Evolutionary conservation across 2,329 filamentous ascomycete genomes (phyloP).

Genomic region (Gaeumannomyces sp.): DNA sequence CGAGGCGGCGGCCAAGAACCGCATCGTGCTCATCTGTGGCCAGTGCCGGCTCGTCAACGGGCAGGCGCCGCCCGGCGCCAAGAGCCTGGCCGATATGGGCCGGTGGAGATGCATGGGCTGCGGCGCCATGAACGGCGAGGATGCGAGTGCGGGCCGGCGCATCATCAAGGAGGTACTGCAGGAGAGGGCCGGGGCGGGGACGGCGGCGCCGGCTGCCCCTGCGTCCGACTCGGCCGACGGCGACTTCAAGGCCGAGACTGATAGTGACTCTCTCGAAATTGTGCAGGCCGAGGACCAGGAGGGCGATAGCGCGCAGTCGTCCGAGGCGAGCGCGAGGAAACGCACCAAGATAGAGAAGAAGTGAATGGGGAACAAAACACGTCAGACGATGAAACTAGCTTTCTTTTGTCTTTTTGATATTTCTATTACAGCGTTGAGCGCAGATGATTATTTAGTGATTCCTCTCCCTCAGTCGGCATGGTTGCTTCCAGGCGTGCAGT

Average conservation of each 20-base stretch:
- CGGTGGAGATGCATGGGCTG: constrained; percentile 88
- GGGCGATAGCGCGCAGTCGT: constrained; percentile 2
- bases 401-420: background rate
- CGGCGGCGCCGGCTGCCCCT: constrained; percentile 11
- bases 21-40: constrained; percentile 78
- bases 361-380: background rate
- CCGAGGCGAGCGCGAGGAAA: constrained; percentile 5
- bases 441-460: background rate
- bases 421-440: background rate
- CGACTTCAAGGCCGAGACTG: constrained; percentile 7
- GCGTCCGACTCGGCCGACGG: constrained; percentile 7
- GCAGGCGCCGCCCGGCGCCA: constrained; percentile 84
- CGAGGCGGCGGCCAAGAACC: constrained; percentile 85
- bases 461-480: no score
- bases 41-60: constrained; percentile 87
- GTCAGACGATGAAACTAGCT: background rate
- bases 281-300: constrained; percentile 8
- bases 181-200: constrained; percentile 14
- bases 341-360: constrained; percentile 5
- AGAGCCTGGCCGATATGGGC: constrained; percentile 70
- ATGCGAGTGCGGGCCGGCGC: constrained; percentile 66
- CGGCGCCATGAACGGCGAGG: constrained; percentile 69
- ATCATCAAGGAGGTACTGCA: constrained; percentile 61
- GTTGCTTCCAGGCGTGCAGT: no score
- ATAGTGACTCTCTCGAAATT: constrained; percentile 8